Evolutionary conservation across 2,329 filamentous ascomycete genomes (phyloP), one percentile per base, ranked within the genome.

Genomic region (Beauveria bassiana): DNA sequence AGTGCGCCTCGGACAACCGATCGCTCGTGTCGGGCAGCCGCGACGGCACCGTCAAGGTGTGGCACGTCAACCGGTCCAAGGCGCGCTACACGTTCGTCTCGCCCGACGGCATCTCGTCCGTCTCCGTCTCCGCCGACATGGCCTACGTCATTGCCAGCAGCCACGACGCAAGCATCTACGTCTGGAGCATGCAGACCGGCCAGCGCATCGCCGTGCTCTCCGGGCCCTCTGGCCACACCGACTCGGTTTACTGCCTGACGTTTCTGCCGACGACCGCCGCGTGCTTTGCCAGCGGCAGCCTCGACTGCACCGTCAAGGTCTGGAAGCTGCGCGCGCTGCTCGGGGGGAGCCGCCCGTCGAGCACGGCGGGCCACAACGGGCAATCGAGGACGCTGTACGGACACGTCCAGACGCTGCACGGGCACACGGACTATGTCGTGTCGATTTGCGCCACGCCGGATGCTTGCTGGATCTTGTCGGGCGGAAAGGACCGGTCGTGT

Each of bases 231-330:
- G 95, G 95, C 12, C 95, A 98, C 80, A 96, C 96, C 76, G 93
- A 98, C 65, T 95, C 90, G 68, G 93, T 98, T 22, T 98, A 98
- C 75, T 93, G 89, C 14, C 93, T 99, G 26, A 93, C 95, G 0
- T 98, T 99, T 75, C 92, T 92, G 42, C 42, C 16, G 95, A 93
- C 40, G 93, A 90, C 68, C 93, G 93, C 65, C 89, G 91, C 69
- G 7, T 90, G 96, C 67, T 86, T 99, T 46, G 93, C 98, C 71
- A 95, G 90, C 70, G 93, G 95, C 65, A 95, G 90, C 81, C 79
- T 98, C 68, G 93, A 99, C 74, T 96, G 96, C 81, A 98, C 93
- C 0, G 98, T 98, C 81, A 96, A 97, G 80, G 96, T 98, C 88
- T 98, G 95, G 93, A 92, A 97, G 78, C 83, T 98, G 55, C 87